phyloP scores from a whole-genome alignment of 1,284 basidiomycete genomes.

The Peniophora sp. region DNA sequence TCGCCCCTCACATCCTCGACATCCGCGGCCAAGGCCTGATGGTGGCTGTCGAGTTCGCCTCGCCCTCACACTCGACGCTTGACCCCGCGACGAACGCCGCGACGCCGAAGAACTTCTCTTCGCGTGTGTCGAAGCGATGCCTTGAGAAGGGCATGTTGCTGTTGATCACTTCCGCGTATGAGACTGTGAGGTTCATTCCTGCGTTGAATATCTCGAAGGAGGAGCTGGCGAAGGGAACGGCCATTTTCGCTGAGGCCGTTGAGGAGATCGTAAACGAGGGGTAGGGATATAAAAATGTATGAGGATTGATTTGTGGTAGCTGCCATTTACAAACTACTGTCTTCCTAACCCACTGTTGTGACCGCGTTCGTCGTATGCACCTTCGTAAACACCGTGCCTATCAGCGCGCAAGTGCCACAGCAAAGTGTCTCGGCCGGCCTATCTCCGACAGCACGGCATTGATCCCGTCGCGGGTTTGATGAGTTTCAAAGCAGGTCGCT shows the following conservation, averaged over 20 bases:
- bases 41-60: conserved; percentile 76
- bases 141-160: conserved; percentile 79
- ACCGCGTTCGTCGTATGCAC: too few relatives aligned
- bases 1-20: conserved; percentile 59
- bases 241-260: conserved; percentile 55
- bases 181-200: conserved; percentile 77
- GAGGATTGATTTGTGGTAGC: not conserved
- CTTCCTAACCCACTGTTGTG: too few relatives aligned
- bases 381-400: too few relatives aligned
- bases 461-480: too few relatives aligned
- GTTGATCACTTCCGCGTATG: conserved; percentile 73
- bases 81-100: conserved; percentile 33
- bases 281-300: conserved; percentile 13
- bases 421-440: too few relatives aligned
- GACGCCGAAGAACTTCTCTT: conserved; percentile 61
- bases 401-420: too few relatives aligned
- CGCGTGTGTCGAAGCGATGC: conserved; percentile 73
- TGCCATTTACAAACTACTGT: not conserved
- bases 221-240: conserved; percentile 52
- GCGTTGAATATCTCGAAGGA: conserved; percentile 56
- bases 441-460: too few relatives aligned
- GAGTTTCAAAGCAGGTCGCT: too few relatives aligned
- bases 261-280: conserved; percentile 53
- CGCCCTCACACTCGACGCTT: conserved; percentile 38
- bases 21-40: conserved; percentile 76